Percentiles rank a stretch among this genome's conserved stretches.
Evolutionary conservation across 768 basidiomycete species (phyloP).

Genomic region (Chalciporus pseudorubinellus): DNA sequence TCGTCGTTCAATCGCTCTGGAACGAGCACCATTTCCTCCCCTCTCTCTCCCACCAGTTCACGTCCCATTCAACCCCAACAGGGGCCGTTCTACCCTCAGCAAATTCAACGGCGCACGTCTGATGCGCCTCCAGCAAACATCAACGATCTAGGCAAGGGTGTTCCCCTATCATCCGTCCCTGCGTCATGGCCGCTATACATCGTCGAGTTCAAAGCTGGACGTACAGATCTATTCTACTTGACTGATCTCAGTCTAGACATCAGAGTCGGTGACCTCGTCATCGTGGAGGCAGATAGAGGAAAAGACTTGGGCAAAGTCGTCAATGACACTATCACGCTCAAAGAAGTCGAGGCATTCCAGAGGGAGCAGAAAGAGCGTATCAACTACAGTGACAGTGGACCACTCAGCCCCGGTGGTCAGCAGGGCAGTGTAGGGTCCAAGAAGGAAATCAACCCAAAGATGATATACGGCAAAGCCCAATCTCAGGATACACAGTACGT

Average conservation of each 20-base stretch:
- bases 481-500: constrained; percentile 78
- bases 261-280: constrained; percentile 86
- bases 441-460: constrained; percentile 96
- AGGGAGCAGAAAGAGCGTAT: constrained; percentile 66
- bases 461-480: constrained; percentile 88
- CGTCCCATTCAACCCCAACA: constrained; percentile 32
- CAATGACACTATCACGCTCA: constrained; percentile 85
- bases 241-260: constrained; percentile 66
- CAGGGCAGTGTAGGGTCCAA: constrained; percentile 44
- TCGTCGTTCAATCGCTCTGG: constrained; percentile 40
- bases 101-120: constrained; percentile 39
- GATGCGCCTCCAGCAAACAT: constrained; percentile 37
- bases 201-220: constrained; percentile 95
- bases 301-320: constrained; percentile 90
- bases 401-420: constrained; percentile 48
- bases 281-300: constrained; percentile 95
- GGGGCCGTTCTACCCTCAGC: constrained; percentile 28
- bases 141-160: constrained; percentile 78
- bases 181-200: constrained; percentile 89
- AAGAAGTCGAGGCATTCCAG: constrained; percentile 90
- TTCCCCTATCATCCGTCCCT: constrained; percentile 82
- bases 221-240: constrained; percentile 92
- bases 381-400: constrained; percentile 40
- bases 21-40: constrained; percentile 42
- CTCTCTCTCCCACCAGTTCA: constrained; percentile 50